Evolutionary conservation across 1,284 basidiomycete genomes (phyloP).

Genomic region (Boletellus deceptivus): DNA sequence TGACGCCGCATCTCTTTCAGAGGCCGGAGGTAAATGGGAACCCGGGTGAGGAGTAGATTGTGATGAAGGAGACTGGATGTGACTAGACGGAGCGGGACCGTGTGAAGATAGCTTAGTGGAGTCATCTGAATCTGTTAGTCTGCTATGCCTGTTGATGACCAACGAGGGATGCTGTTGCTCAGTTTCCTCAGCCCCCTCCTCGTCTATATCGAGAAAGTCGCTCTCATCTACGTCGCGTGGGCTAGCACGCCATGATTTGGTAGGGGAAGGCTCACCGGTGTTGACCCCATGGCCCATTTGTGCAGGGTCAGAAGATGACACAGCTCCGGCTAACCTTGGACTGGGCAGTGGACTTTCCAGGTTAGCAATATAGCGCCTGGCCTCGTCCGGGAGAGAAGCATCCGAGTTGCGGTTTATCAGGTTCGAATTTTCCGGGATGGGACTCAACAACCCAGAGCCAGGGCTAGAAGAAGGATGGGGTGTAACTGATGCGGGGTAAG

Average conservation of each 20-base stretch:
- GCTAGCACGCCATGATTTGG: conserved; percentile 1
- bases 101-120: conserved; percentile 42
- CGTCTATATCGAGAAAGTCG: conserved; percentile 61
- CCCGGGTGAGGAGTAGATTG: conserved; percentile 8
- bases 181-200: conserved; percentile 38
- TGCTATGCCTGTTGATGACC: conserved; percentile 19
- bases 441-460: conserved; percentile 26
- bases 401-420: conserved; percentile 52
- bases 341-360: conserved; percentile 66
- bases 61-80: conserved; percentile 13
- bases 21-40: conserved; percentile 2
- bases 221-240: conserved; percentile 16
- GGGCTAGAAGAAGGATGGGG: conserved; percentile 28
- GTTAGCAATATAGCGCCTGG: conserved; percentile 63
- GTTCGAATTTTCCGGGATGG: conserved; percentile 30
- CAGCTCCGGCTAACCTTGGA: conserved; percentile 29
- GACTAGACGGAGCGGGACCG: conserved; percentile 13
- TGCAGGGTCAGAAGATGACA: background rate
- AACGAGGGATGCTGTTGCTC: conserved; percentile 21
- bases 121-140: conserved; percentile 38
- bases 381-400: conserved; percentile 71
- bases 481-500: conserved; percentile 15
- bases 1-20: conserved; percentile 13
- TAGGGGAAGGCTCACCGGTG: conserved; percentile 2
- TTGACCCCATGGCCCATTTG: background rate